phyloP scores from a whole-genome alignment of 106 monocot genomes.

The Apostasia shenzhenica region DNA sequence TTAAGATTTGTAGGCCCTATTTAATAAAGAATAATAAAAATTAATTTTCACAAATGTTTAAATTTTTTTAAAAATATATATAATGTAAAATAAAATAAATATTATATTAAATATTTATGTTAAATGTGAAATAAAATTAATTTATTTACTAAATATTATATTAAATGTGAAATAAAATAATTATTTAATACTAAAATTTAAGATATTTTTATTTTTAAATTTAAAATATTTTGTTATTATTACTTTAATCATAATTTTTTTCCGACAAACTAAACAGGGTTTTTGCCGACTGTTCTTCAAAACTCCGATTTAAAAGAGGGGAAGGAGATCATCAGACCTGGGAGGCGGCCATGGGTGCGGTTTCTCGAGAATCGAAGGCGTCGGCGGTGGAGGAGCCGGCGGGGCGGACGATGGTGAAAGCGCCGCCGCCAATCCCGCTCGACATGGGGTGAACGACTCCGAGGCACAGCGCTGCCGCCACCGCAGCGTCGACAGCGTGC shows the following conservation, averaged over 20 bases:
- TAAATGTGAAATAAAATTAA: no score
- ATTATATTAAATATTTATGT: no score
- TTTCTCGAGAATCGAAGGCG: slow-evolving; percentile 69
- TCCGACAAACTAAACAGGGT: not conserved
- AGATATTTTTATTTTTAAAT: no score
- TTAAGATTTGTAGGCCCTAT: no score
- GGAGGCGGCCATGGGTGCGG: slow-evolving; percentile 58
- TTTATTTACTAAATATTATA: no score
- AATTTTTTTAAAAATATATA: no score
- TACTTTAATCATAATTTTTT: not conserved
- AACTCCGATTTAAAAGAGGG: slow-evolving; percentile 29
- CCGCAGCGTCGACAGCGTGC: slow-evolving; percentile 87
- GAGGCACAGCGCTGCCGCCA: slow-evolving; percentile 61
- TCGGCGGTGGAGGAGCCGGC: slow-evolving; percentile 14
- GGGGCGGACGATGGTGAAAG: slow-evolving; percentile 57
- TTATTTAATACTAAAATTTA: no score
- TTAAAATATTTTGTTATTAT: not conserved
- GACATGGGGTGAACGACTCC: slow-evolving; percentile 81
- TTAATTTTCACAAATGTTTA: no score
- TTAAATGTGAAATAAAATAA: no score
- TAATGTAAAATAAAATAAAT: no score
- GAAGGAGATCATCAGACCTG: slow-evolving; percentile 23
- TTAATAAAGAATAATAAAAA: no score
- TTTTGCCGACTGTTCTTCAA: slow-evolving; percentile 22
- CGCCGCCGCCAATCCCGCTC: slow-evolving; percentile 91